A percentile compares a stretch with the other conserved stretches of the same genome.
These are phyloP conservation scores for Phaffomyces thermotolerans DNA, from an alignment of 805 yeast genomes.

Conservation along the genomic window DNA sequence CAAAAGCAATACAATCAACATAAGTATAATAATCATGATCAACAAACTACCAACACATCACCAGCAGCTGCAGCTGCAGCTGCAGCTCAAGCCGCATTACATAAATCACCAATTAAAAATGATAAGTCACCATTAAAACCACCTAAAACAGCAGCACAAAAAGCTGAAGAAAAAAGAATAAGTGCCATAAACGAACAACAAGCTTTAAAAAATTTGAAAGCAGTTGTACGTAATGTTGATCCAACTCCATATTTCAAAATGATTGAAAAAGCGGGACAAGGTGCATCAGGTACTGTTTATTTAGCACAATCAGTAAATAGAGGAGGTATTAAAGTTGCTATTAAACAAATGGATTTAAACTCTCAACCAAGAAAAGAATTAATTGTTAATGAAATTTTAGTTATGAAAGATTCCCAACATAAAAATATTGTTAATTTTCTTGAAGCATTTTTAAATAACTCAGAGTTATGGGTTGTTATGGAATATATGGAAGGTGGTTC, in stretches of 20 bases:
- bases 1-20: not conserved
- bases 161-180: constrained; percentile 43
- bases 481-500: constrained; percentile 99
- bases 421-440: constrained; percentile 90
- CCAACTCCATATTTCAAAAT: constrained; percentile 79
- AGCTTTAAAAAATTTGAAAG: constrained; percentile 68
- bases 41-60: not conserved
- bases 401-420: constrained; percentile 94
- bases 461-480: constrained; percentile 98
- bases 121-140: constrained; percentile 10
- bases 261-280: constrained; percentile 89
- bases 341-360: constrained; percentile 89
- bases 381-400: constrained; percentile 90
- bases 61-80: constrained; percentile 22
- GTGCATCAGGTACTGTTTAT: constrained; percentile 95
- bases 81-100: constrained; percentile 31
- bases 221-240: constrained; percentile 76
- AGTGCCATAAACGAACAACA: constrained; percentile 79
- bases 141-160: constrained; percentile 25
- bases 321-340: constrained; percentile 72
- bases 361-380: constrained; percentile 92
- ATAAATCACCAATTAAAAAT: constrained; percentile 14
- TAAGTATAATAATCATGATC: not conserved
- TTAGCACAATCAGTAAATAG: constrained; percentile 61
- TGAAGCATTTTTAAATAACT: constrained; percentile 74